Base-by-base conservation (phyloP, 1,284 basidiomycete genomes). In the Heterobasidion annosum region DNA sequence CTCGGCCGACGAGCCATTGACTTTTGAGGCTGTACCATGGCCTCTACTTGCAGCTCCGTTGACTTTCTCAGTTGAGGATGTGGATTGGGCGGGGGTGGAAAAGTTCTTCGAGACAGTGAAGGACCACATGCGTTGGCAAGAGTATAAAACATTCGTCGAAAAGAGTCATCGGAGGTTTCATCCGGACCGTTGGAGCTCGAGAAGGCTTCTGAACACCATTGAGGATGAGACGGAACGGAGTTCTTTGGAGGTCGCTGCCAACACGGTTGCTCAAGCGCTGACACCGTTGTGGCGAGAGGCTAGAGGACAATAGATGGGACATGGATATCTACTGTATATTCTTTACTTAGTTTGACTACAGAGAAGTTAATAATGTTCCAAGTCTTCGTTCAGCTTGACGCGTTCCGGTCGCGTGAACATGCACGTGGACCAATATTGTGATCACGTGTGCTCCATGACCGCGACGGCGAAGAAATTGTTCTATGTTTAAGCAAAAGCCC, bases 151-250 rank as follows among this genome's bases (percentile, higher is more conserved):
- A 1, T 75, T 89, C 53, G 74, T 90, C 7, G 80, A 85, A 68
- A 81, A 80, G 64, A 84, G 82, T 58, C 81, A 86, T 58, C 76
- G 79, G 50, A 73, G 87, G 37, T 85, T 85, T 63, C 83, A 85
- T 61, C 82, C 83, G 0, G 84, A 86, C 63, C 68, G 81, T 51
- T 86, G 83, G 83, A 68, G 76, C 48, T 77, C 78, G 49, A 69
- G 82, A 48, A 73, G 76, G 8, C 65, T 84, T 10, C 66, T 83
- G 56, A 72, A 71, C 57, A 76, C 76, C 52, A 70, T 85, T 16
- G 58, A 64, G 3, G 76, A 85, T 56, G 79, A 82, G 33, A 66
- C 73, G 50, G 73, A 79, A 55, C 72, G 78, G 53, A 71, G 71
- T 10, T 76, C 74, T 57, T 67, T 85, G 58, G 81, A 83, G 64